Evolutionary conservation across 1,284 basidiomycete species (phyloP), one percentile per base, ranked within the genome.

Genomic region (Chondrostereum purpureum): DNA sequence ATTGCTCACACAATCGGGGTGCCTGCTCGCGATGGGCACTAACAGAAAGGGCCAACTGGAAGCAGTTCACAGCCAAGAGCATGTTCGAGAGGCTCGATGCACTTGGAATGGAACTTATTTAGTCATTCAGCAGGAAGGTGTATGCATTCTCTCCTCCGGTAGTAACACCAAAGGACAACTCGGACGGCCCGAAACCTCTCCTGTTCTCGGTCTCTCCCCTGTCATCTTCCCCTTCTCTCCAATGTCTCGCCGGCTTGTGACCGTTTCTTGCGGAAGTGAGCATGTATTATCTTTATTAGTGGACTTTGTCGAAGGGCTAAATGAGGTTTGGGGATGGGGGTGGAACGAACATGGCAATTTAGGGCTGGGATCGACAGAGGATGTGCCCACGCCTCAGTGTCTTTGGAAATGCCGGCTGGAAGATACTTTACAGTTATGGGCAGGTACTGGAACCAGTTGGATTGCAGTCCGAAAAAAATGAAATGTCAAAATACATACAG

Each of bases 331-430:
- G 75, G 84, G 78, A 0, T 94, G 92, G 84, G 92, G 92, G 0
- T 95, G 92, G 92, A 96, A 95, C 61, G 92, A 96, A 62, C 92
- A 95, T 59, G 92, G 92, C 10, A 96, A 94, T 62, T 70, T 95
- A 12, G 91, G 87, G 0, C 57, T 78, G 19, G 83, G 81, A 0
- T 67, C 73, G 42, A 75, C 73, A 3, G 62, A 70, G 3, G 81
- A 88, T 53, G 62, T 73, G 8, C 58, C 66, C 31, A 34, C 63
- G 16, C 80, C 80, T 11, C 53, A 62, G 2, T 70, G 67, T 44
- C 55, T 86, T n/a, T 86, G 79, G 77, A 74, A 73, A 0, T 2
- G 4, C 35, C 16, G 22, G 24, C 8, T 27, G 8, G 27, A 31
- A 34, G 49, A 34, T 31, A 62, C 65, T 8, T 49, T 66, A 13